Evolutionary conservation across 345 rosid genomes (phyloP).

Genomic region (Citrus hindsii): DNA sequence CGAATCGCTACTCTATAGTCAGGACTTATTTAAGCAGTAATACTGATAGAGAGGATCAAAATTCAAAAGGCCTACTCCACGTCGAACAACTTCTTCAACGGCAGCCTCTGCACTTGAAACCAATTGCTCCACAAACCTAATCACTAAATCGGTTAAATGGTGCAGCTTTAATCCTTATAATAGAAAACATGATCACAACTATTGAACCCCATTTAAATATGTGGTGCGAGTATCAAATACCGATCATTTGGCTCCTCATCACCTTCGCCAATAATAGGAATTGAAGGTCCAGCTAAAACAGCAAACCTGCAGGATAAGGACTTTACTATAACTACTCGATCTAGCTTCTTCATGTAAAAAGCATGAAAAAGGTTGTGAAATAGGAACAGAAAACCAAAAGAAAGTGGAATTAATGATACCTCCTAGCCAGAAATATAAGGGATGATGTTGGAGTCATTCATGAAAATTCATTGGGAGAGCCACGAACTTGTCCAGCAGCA

Average conservation of each 20-base stretch:
- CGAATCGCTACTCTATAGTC: too few relatives aligned
- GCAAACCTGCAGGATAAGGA: slow-evolving; percentile 60
- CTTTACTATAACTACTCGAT: slow-evolving; percentile 10
- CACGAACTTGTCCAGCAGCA: slow-evolving; percentile 99
- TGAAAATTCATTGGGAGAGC: slow-evolving; percentile 97
- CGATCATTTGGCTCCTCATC: slow-evolving; percentile 97
- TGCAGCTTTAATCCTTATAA: background rate
- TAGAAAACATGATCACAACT: background rate
- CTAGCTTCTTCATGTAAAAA: slow-evolving; percentile 12
- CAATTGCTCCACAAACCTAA: slow-evolving; percentile 90
- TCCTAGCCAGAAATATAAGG: slow-evolving; percentile 98
- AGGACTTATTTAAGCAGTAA: background rate
- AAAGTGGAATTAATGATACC: slow-evolving; percentile 25
- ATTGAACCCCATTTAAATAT: background rate
- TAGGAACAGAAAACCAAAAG: slow-evolving; percentile 6
- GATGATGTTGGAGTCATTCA: slow-evolving; percentile 90
- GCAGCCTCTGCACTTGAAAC: slow-evolving; percentile 99
- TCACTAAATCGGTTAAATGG: slow-evolving; percentile 10
- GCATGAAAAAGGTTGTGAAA: slow-evolving; percentile 1
- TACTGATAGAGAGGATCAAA: background rate
- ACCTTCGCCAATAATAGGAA: slow-evolving; percentile 97
- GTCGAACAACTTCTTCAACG: slow-evolving; percentile 88
- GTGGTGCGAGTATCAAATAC: slow-evolving; percentile 21
- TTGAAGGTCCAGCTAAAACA: slow-evolving; percentile 93
- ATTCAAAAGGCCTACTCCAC: slow-evolving; percentile 59